phyloP scores from a whole-genome alignment of 1,284 basidiomycete genomes.

The Ustilago curta region DNA sequence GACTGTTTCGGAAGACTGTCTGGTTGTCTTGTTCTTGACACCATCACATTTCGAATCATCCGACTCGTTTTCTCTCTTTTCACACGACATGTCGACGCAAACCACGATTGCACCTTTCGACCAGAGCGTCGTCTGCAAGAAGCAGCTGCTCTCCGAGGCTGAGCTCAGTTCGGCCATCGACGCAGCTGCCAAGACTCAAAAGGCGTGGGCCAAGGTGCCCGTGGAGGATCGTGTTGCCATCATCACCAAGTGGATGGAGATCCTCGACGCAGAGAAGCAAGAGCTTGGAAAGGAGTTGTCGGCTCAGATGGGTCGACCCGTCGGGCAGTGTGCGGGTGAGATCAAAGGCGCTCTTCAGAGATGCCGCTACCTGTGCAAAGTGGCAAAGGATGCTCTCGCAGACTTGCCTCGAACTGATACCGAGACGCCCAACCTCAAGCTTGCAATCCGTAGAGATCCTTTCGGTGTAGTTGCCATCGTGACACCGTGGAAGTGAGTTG shows the following conservation, averaged over 20 bases:
- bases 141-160: slow-evolving; percentile 68
- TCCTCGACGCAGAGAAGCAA: slow-evolving; percentile 76
- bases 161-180: slow-evolving; percentile 77
- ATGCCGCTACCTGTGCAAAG: slow-evolving; percentile 84
- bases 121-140: slow-evolving; percentile 70
- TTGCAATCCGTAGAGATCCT: slow-evolving; percentile 84
- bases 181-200: slow-evolving; percentile 77
- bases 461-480: slow-evolving; percentile 89
- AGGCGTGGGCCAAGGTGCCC: slow-evolving; percentile 78
- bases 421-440: slow-evolving; percentile 82
- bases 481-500: slow-evolving; percentile 80
- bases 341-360: slow-evolving; percentile 83
- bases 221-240: slow-evolving; percentile 80
- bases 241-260: slow-evolving; percentile 78
- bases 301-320: slow-evolving; percentile 85
- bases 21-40: neutral
- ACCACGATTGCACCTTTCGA: slow-evolving; percentile 73
- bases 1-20: neutral
- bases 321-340: slow-evolving; percentile 82
- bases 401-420: slow-evolving; percentile 81
- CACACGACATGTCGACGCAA: slow-evolving; percentile 66
- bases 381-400: slow-evolving; percentile 81
- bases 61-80: neutral
- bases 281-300: slow-evolving; percentile 82
- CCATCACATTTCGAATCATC: slow-evolving; percentile 4